Evolutionary conservation across 2,329 filamentous ascomycete species (phyloP).

Genomic region (Pseudogymnoascus sp.): DNA sequence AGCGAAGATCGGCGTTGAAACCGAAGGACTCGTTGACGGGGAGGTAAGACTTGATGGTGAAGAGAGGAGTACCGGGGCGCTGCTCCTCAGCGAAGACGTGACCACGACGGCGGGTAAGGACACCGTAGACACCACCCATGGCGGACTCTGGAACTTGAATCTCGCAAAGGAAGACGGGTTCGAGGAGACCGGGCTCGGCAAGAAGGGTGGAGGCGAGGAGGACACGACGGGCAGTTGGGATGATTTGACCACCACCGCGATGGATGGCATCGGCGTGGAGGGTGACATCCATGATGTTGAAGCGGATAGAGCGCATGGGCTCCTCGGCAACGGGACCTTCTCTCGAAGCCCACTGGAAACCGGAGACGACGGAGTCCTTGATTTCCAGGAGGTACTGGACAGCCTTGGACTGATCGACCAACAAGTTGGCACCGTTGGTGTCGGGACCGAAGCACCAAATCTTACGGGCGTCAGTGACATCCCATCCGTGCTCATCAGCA

Average conservation of each 20-base stretch:
- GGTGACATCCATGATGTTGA: slow-evolving; percentile 99
- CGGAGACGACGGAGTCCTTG: slow-evolving; percentile 98
- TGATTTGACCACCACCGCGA: slow-evolving; percentile 98
- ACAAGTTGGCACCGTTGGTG: slow-evolving; percentile 93
- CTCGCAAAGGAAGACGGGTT: slow-evolving; percentile 98
- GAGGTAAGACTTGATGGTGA: slow-evolving; percentile 97
- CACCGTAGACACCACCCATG: slow-evolving; percentile 99
- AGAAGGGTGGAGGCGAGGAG: slow-evolving; percentile 89
- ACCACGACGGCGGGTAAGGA: slow-evolving; percentile 94
- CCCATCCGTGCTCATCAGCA: slow-evolving; percentile 96
- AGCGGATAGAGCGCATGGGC: slow-evolving; percentile 93
- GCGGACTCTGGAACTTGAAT: slow-evolving; percentile 97
- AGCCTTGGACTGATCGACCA: slow-evolving; percentile 99
- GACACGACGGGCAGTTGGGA: slow-evolving; percentile 95
- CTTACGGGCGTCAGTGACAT: slow-evolving; percentile 99
- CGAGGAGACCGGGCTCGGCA: slow-evolving; percentile 81
- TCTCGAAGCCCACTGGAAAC: slow-evolving; percentile 99
- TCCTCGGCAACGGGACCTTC: slow-evolving; percentile 98
- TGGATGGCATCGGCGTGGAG: slow-evolving; percentile 99
- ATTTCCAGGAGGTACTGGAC: slow-evolving; percentile 99
- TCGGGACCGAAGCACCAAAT: slow-evolving; percentile 99
- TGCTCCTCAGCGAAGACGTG: slow-evolving; percentile 99
- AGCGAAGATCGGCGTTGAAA: slow-evolving; percentile 96
- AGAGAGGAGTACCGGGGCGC: slow-evolving; percentile 95
- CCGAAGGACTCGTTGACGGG: slow-evolving; percentile 97